phyloP scores from a whole-genome alignment of 2,329 filamentous ascomycete genomes.

The Fusarium nanum region DNA sequence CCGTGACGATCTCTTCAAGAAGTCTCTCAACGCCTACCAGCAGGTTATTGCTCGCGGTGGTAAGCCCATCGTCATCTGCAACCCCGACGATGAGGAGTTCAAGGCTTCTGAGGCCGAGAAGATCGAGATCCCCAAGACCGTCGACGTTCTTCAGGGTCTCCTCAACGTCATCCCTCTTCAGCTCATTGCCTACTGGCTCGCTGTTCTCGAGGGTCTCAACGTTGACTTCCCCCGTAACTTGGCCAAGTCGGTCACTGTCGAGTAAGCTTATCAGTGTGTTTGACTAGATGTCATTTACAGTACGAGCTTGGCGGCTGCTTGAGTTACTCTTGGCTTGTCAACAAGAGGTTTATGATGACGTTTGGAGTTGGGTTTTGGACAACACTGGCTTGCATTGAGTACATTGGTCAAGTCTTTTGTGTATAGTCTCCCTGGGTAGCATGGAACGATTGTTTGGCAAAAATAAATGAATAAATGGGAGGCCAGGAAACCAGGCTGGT shows the following conservation, averaged over 20 bases:
- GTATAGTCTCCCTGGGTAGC: constrained; percentile 43
- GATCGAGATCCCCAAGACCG: constrained; percentile 96
- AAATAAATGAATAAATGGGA: constrained; percentile 40
- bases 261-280: constrained; percentile 68
- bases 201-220: constrained; percentile 93
- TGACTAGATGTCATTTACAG: constrained; percentile 33
- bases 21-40: constrained; percentile 99
- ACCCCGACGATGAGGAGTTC: constrained; percentile 89
- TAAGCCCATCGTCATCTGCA: constrained; percentile 99
- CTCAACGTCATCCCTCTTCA: constrained; percentile 98
- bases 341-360: constrained; percentile 43
- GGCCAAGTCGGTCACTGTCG: constrained; percentile 98
- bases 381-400: constrained; percentile 43
- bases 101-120: constrained; percentile 88
- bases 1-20: constrained; percentile 94
- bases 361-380: constrained; percentile 48
- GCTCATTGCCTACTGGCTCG: constrained; percentile 98
- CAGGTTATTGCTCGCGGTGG: constrained; percentile 97
- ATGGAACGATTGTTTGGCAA: constrained; percentile 37
- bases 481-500: constrained; percentile 39
- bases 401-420: constrained; percentile 38
- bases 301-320: constrained; percentile 37
- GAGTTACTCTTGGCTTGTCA: constrained; percentile 34
- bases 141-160: constrained; percentile 94
- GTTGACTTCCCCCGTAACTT: constrained; percentile 99